A percentile compares a stretch with the other conserved stretches of the same genome.
These are phyloP conservation scores for Chaetoceros tenuissimus DNA, from an alignment of 108 stramenopile species.

Conservation along the genomic window DNA sequence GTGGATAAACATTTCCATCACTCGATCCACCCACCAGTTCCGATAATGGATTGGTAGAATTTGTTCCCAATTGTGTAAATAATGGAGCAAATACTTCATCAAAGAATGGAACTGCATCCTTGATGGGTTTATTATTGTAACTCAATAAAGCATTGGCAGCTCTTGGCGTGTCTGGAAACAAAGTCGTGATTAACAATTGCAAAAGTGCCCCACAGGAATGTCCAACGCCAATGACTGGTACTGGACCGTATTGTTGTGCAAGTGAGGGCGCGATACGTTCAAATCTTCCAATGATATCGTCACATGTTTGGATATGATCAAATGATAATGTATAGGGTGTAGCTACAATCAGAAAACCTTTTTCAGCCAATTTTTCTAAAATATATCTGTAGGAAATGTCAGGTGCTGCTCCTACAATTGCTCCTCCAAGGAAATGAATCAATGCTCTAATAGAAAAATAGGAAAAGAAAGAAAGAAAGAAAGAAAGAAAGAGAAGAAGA, in stretches of 20 bases:
- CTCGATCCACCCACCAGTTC: neutral
- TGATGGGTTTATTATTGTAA: slow-evolving; percentile 87
- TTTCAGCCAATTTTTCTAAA: slow-evolving; percentile 67
- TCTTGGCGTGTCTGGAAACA: slow-evolving; percentile 89
- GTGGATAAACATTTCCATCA: neutral
- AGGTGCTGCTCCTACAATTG: slow-evolving; percentile 84
- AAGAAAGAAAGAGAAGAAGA: slow-evolving; percentile 1
- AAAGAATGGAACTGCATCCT: slow-evolving; percentile 80
- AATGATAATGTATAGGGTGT: slow-evolving; percentile 90
- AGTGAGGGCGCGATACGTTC: slow-evolving; percentile 72
- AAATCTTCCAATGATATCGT: slow-evolving; percentile 71
- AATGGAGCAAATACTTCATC: slow-evolving; percentile 82
- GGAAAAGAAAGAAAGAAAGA: neutral
- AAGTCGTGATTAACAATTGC: slow-evolving; percentile 80
- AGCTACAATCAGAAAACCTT: slow-evolving; percentile 85
- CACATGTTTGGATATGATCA: slow-evolving; percentile 84
- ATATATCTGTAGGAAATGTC: slow-evolving; percentile 82
- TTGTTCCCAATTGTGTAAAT: slow-evolving; percentile 44
- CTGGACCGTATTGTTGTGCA: slow-evolving; percentile 74
- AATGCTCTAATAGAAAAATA: slow-evolving; percentile 20
- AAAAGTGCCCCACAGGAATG: slow-evolving; percentile 86
- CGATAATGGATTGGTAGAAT: slow-evolving; percentile 22
- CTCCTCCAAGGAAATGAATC: slow-evolving; percentile 90
- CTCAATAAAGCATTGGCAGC: slow-evolving; percentile 84
- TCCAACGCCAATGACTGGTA: slow-evolving; percentile 89